Conservation (phyloP, 208 protist genomes). For the Leishmania guyanensis region DNA sequence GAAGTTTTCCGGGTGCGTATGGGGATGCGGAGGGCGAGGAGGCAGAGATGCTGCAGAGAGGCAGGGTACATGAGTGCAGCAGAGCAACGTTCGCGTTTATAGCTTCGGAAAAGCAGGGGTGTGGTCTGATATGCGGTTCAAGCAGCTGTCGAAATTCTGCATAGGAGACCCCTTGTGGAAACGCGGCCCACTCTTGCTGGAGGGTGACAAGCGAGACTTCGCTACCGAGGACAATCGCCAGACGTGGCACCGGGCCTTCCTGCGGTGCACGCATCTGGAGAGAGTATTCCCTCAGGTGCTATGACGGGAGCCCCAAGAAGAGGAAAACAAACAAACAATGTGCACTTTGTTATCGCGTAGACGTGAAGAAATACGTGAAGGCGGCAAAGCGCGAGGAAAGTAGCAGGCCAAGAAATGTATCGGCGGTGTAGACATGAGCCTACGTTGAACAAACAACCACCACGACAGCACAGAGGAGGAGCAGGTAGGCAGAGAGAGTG, state of each 20-base stretch:
- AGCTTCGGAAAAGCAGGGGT: too few relatives aligned
- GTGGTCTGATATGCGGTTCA: not conserved
- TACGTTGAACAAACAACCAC: not conserved
- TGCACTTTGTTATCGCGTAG: not conserved
- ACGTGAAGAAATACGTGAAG: not conserved
- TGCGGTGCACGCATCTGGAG: conserved; percentile 12
- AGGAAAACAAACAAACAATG: not conserved
- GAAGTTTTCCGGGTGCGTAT: not conserved
- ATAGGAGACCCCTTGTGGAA: conserved; percentile 24
- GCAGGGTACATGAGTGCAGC: not conserved
- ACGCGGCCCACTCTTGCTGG: conserved; percentile 15
- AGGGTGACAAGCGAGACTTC: conserved; percentile 9
- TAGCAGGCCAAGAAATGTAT: not conserved
- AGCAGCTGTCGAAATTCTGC: conserved; percentile 25
- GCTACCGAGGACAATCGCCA: conserved; percentile 25
- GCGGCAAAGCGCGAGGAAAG: not conserved
- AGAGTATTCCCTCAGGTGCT: not conserved
- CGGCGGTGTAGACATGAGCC: not conserved
- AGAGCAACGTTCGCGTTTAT: not conserved
- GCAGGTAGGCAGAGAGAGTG: not conserved
- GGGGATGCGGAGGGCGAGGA: not conserved
- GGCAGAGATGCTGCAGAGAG: not conserved
- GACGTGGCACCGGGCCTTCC: conserved; percentile 5
- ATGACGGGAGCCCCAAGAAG: not conserved
- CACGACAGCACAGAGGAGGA: not conserved